Evolutionary conservation across 345 rosid genomes (phyloP).

Genomic region (Melaleuca alternifolia): DNA sequence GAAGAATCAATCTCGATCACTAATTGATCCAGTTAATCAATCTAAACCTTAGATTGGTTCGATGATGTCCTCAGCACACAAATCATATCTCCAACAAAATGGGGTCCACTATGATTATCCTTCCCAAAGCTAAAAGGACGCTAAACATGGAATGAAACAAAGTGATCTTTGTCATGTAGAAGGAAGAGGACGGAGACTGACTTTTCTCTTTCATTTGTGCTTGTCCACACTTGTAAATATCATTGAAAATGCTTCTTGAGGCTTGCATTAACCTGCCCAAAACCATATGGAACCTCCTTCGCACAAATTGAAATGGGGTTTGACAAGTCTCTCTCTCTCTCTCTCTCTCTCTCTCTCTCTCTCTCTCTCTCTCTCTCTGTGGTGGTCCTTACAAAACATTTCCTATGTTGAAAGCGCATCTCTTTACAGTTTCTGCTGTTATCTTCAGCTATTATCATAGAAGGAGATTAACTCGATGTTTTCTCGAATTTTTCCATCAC

Average conservation of each 20-base stretch:
- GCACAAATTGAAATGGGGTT: background rate
- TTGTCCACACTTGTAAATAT: background rate
- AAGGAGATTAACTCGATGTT: background rate
- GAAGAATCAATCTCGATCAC: too few species aligned
- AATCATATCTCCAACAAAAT: too few species aligned
- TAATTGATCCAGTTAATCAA: too few species aligned
- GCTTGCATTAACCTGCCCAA: background rate
- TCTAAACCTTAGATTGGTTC: too few species aligned
- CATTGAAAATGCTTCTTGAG: background rate
- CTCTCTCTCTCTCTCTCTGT: too few species aligned
- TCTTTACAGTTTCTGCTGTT: background rate
- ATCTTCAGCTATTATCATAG: background rate
- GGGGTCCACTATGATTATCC: background rate
- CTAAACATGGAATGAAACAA: background rate
- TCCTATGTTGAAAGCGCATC: background rate
- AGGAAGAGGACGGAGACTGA: background rate
- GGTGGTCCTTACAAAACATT: background rate
- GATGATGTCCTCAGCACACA: too few species aligned
- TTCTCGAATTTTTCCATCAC: background rate
- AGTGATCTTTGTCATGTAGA: background rate
- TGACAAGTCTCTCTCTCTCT: background rate
- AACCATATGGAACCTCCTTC: background rate
- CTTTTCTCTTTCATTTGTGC: background rate
- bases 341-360: background rate
- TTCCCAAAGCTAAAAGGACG: background rate